Conservation (phyloP, 352 stramenopile genomes). For the Phytophthora pistaciae region DNA sequence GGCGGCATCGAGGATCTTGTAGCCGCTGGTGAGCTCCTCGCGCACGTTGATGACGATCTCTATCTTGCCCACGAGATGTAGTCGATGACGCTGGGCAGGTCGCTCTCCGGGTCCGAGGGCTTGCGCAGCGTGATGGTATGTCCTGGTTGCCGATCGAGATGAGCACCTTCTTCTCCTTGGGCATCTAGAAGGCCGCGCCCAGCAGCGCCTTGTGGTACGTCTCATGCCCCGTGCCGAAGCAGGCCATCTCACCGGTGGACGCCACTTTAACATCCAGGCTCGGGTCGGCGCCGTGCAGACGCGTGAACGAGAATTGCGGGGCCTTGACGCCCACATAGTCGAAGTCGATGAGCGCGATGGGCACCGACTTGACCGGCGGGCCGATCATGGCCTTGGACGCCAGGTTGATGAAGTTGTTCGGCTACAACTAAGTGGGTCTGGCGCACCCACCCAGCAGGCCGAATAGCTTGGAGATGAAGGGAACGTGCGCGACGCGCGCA, state of each 20-base stretch:
- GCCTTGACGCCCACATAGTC: slow-evolving; percentile 94
- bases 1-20: slow-evolving; percentile 96
- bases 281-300: slow-evolving; percentile 92
- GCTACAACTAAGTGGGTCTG: no score
- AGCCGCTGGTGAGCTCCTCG: slow-evolving; percentile 86
- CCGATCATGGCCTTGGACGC: slow-evolving; percentile 96
- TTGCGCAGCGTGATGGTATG: slow-evolving; percentile 76
- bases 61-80: slow-evolving; percentile 96
- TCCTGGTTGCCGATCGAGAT: slow-evolving; percentile 91
- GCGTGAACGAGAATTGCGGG: slow-evolving; percentile 97
- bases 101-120: slow-evolving; percentile 60
- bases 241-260: slow-evolving; percentile 97
- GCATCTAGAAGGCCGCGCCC: slow-evolving; percentile 83
- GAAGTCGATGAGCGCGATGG: slow-evolving; percentile 97
- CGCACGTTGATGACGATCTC: slow-evolving; percentile 97
- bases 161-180: slow-evolving; percentile 89
- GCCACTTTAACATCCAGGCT: slow-evolving; percentile 98
- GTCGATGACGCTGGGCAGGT: slow-evolving; percentile 82
- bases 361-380: slow-evolving; percentile 93
- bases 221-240: slow-evolving; percentile 97
- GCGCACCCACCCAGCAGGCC: no score
- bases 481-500: slow-evolving; percentile 98
- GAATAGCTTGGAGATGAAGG: slow-evolving; percentile 99
- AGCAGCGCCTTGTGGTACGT: slow-evolving; percentile 96
- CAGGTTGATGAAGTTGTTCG: slow-evolving; percentile 99